Evolutionary conservation across 2,329 filamentous ascomycete species (phyloP), one percentile per base, ranked within the genome.

Genomic region (Trichoderma koningii): DNA sequence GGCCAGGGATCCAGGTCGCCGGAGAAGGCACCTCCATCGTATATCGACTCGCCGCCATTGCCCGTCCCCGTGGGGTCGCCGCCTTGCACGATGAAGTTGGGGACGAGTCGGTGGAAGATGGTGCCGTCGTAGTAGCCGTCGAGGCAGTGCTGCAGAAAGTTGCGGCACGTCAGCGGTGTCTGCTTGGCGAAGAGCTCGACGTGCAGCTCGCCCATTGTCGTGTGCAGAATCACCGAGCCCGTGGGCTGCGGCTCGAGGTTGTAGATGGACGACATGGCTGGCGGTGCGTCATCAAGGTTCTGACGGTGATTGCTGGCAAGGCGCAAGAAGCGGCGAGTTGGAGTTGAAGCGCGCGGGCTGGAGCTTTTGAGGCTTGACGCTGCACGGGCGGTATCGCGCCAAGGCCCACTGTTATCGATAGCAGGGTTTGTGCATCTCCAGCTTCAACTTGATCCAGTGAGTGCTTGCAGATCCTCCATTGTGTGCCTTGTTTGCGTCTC

Each of bases 171-270:
- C 68, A 97, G 83, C 9, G 95, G 95, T 0, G 92, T 90, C 78
- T 99, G 95, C 74, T 95, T 95, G 19, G 93, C 93, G 82, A 97
- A 99, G 65, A 99, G 88, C 77, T 97, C 92, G 77, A 99, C 85
- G 44, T 91, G 89, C 65, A 99, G 85, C 73, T 97, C 93, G 77
- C 95, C 95, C 52, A 89, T 83, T 7, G 92, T 96, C 10, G 95
- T 99, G 77, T 96, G 89, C 48, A 99, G 83, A 70, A 97, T 88
- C 64, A 91, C 92, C 69, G 95, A 97, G 23, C 91, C 95, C 65
- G 94, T 97, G 52, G 95, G 92, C 74, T 94, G 92, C 60, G 95
- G 94, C 78, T 97, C 94, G 73, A 96, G 91, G 72, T 96, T 96
- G 79, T 98, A 98, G 65, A 93, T 89, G 51, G 91, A 83, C 65